phyloP scores from a whole-genome alignment of 805 yeast species.

The Nakazawaea wickerhamii region DNA sequence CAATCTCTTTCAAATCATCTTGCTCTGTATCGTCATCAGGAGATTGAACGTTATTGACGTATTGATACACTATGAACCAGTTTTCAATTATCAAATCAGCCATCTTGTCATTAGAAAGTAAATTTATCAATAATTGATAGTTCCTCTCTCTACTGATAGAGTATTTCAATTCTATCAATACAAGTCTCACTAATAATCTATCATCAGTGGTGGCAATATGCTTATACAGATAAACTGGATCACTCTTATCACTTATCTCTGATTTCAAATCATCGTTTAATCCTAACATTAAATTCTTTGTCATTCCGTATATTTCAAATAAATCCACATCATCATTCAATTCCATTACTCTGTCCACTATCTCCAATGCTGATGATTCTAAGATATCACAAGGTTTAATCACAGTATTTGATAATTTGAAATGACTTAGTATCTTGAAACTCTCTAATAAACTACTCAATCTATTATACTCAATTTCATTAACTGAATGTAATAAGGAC shows the following conservation, averaged over 20 bases:
- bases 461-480: not conserved
- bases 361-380: not conserved
- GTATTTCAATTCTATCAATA: conserved; percentile 9
- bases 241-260: not conserved
- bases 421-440: conserved; percentile 7
- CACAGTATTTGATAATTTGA: conserved; percentile 5
- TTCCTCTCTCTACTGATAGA: not conserved
- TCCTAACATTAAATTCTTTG: not conserved
- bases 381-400: conserved; percentile 7
- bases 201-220: conserved; percentile 4
- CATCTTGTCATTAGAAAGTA: conserved; percentile 4
- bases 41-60: not conserved
- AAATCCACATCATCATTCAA: conserved; percentile 10
- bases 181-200: not conserved
- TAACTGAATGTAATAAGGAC: not conserved
- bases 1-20: not conserved
- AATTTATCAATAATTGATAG: not conserved
- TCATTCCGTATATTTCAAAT: conserved; percentile 9
- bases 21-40: not conserved
- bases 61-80: conserved; percentile 10
- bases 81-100: conserved; percentile 5
- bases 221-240: conserved; percentile 2
- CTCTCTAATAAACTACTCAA: conserved; percentile 3
- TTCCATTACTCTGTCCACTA: conserved; percentile 10
- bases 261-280: conserved; percentile 4